A percentile compares a stretch with the other conserved stretches of the same genome.
These are phyloP conservation scores for Pseudogymnoascus sp. DNA, from an alignment of 2,329 filamentous ascomycete species.

Conservation along the genomic window DNA sequence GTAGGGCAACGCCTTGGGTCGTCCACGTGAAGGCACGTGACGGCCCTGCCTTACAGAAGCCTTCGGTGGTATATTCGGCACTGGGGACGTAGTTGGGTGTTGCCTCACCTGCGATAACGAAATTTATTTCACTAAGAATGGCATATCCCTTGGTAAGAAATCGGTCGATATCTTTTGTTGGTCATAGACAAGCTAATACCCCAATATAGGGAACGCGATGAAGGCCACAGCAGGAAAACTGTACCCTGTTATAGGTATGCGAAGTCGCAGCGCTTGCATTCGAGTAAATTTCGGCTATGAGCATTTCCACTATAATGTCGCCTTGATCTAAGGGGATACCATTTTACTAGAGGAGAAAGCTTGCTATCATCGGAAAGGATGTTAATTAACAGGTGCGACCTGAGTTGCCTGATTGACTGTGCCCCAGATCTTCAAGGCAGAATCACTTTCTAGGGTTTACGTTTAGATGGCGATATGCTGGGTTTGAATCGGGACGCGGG, in stretches of 20 bases:
- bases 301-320: too few species aligned
- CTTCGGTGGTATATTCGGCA: background rate
- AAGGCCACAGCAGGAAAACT: background rate
- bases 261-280: too few species aligned
- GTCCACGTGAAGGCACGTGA: too few species aligned
- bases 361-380: background rate
- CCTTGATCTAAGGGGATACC: background rate
- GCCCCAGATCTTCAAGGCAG: background rate
- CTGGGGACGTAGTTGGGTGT: background rate
- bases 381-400: background rate
- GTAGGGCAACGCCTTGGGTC: too few species aligned
- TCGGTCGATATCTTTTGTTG: background rate
- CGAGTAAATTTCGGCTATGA: too few species aligned
- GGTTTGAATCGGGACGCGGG: background rate
- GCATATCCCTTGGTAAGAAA: background rate
- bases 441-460: background rate
- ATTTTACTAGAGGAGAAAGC: background rate
- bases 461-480: background rate
- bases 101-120: background rate
- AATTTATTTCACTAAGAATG: background rate
- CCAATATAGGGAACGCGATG: background rate
- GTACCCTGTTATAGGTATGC: background rate
- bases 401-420: background rate
- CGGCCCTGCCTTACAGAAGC: too few species aligned
- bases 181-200: background rate